These are phyloP conservation scores for Ogataea trehaloabstinens DNA, from an alignment of 805 yeast species.

Conservation along the genomic window DNA sequence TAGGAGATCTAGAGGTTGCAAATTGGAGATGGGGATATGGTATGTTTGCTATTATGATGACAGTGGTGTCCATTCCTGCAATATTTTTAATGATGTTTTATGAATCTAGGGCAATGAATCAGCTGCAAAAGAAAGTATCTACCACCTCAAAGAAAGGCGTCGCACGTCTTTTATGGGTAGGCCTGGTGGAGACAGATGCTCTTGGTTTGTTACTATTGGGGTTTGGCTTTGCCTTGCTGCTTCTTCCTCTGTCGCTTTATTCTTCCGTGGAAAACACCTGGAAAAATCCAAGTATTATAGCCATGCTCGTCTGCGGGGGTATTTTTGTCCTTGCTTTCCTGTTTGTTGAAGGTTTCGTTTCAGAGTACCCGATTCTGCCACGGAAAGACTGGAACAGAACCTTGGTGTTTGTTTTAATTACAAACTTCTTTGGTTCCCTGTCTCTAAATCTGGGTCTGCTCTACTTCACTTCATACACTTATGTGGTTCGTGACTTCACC, in stretches of 20 bases:
- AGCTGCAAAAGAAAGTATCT: neutral
- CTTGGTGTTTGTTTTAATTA: constrained; percentile 32
- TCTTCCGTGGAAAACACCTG: constrained; percentile 32
- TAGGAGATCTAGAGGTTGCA: constrained; percentile 27
- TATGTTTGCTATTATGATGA: constrained; percentile 45
- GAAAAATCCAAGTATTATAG: constrained; percentile 40
- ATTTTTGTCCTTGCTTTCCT: constrained; percentile 30
- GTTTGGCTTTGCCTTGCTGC: constrained; percentile 37
- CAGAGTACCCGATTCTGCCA: constrained; percentile 39
- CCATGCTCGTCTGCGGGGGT: constrained; percentile 40
- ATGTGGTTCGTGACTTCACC: constrained; percentile 32
- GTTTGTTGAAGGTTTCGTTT: constrained; percentile 31
- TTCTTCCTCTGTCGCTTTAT: constrained; percentile 39
- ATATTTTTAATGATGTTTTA: constrained; percentile 31
- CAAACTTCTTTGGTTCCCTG: constrained; percentile 23
- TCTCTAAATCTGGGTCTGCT: constrained; percentile 11
- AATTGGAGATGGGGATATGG: constrained; percentile 56
- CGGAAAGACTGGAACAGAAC: constrained; percentile 38
- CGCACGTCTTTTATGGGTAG: constrained; percentile 7
- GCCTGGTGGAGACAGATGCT: constrained; percentile 37
- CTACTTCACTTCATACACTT: constrained; percentile 36
- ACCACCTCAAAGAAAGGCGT: neutral
- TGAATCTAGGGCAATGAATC: constrained; percentile 30
- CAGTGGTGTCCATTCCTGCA: constrained; percentile 37
- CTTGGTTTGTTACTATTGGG: constrained; percentile 32